These are phyloP conservation scores for Elsinoe australis DNA, from an alignment of 2,329 filamentous ascomycete species.

Conservation along the genomic window DNA sequence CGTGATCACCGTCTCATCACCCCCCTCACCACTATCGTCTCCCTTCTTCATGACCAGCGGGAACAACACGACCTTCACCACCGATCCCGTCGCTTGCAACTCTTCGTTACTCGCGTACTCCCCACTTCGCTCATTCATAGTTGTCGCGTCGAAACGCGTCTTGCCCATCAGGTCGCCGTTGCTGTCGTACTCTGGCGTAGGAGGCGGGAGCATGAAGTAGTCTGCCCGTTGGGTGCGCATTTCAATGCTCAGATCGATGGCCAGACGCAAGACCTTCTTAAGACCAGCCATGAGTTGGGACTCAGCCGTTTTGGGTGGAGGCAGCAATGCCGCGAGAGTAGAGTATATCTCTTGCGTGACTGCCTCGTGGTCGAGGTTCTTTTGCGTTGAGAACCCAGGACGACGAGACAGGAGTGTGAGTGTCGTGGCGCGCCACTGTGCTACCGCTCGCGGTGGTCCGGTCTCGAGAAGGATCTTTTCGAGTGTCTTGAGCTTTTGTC, in stretches of 20 bases:
- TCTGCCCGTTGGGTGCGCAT: slow-evolving; percentile 96
- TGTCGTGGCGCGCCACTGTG: slow-evolving; percentile 94
- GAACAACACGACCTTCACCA: slow-evolving; percentile 89
- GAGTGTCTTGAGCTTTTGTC: slow-evolving; percentile 91
- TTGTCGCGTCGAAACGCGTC: slow-evolving; percentile 80
- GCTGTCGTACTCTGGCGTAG: slow-evolving; percentile 89
- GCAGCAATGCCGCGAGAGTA: slow-evolving; percentile 74
- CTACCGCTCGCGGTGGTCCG: slow-evolving; percentile 79
- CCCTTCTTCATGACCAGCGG: slow-evolving; percentile 95
- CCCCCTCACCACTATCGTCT: slow-evolving; percentile 75
- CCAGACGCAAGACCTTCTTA: slow-evolving; percentile 77
- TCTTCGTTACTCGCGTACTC: slow-evolving; percentile 66
- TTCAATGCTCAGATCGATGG: slow-evolving; percentile 84
- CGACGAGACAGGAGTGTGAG: slow-evolving; percentile 79
- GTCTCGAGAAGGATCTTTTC: slow-evolving; percentile 89
- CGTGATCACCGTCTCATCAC: slow-evolving; percentile 91
- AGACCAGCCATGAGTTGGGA: slow-evolving; percentile 75
- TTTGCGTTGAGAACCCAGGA: slow-evolving; percentile 70
- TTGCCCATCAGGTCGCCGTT: slow-evolving; percentile 84
- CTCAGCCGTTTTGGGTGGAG: slow-evolving; percentile 75
- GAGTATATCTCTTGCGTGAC: slow-evolving; percentile 88
- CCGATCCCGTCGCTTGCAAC: slow-evolving; percentile 64
- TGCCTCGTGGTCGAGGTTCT: slow-evolving; percentile 83
- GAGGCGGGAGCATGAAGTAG: slow-evolving; percentile 95
- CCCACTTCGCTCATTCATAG: slow-evolving; percentile 89